Conservation (phyloP, 805 yeast genomes). For the Yamadazyma nakazawae region DNA sequence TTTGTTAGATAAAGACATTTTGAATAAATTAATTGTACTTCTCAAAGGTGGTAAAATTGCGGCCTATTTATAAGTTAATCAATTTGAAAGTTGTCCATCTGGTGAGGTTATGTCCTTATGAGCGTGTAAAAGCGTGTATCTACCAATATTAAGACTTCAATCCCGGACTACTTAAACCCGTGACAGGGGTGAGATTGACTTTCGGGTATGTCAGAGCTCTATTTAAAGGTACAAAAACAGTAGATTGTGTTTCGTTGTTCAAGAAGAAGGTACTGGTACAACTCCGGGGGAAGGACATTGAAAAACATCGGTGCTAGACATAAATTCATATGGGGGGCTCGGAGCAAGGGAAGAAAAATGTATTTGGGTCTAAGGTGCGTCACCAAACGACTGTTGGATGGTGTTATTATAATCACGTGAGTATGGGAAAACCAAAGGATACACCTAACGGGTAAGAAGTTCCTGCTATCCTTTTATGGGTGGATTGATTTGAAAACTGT, state of each 20-base stretch:
- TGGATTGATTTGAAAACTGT: no score
- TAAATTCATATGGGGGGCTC: slow-evolving; percentile 3
- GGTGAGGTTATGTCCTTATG: slow-evolving; percentile 14
- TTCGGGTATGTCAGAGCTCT: not conserved
- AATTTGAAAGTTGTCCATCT: slow-evolving; percentile 11
- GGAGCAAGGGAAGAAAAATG: slow-evolving; percentile 2
- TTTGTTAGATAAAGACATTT: slow-evolving; percentile 91
- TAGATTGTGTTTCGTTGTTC: no score
- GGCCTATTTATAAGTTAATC: slow-evolving; percentile 2
- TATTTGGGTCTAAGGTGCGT: not conserved
- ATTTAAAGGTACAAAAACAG: not conserved
- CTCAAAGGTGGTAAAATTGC: not conserved
- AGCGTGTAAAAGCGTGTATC: slow-evolving; percentile 5
- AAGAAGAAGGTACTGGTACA: not conserved
- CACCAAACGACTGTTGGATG: not conserved
- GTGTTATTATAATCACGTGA: not conserved
- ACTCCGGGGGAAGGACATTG: not conserved
- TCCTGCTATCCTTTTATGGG: no score
- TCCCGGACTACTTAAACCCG: slow-evolving; percentile 11
- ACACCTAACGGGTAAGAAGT: not conserved
- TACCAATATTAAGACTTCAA: not conserved
- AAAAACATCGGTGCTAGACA: not conserved
- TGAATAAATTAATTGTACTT: not conserved
- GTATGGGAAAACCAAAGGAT: not conserved
- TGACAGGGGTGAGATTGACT: not conserved